These are phyloP conservation scores for Lophiostoma macrostomum DNA, from an alignment of 495 filamentous ascomycete species.

Conservation along the genomic window DNA sequence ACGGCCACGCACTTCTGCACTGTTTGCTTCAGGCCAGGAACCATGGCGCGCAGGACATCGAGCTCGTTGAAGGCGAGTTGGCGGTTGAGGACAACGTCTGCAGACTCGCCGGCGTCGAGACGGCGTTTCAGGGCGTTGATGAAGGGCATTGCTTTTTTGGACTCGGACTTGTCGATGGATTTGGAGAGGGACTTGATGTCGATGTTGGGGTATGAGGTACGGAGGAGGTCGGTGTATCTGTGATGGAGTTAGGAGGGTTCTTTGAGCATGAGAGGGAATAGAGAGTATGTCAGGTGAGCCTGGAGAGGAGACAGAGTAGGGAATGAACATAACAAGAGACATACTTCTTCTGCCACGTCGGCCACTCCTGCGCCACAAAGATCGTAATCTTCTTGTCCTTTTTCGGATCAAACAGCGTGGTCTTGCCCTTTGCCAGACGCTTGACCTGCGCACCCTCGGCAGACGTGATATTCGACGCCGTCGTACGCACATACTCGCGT, in stretches of 20 bases:
- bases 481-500: constrained; percentile 73
- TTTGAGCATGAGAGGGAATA: neutral
- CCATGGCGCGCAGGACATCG: constrained; percentile 50
- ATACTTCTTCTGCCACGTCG: constrained; percentile 78
- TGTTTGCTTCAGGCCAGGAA: constrained; percentile 41
- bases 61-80: constrained; percentile 85
- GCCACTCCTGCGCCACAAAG: constrained; percentile 72
- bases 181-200: constrained; percentile 78
- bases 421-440: constrained; percentile 87
- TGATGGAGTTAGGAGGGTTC: neutral
- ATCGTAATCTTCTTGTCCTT: constrained; percentile 89
- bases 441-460: constrained; percentile 77
- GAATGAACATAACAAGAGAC: neutral
- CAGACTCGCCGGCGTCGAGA: constrained; percentile 58
- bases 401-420: constrained; percentile 75
- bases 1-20: constrained; percentile 40
- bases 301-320: neutral
- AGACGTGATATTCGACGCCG: constrained; percentile 74
- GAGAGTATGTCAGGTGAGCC: neutral
- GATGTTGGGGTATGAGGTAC: constrained; percentile 58
- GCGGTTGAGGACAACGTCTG: constrained; percentile 68
- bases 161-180: constrained; percentile 75
- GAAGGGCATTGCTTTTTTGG: constrained; percentile 98
- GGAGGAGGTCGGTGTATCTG: constrained; percentile 73
- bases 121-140: constrained; percentile 82